Evolutionary conservation across 331 rosid species (phyloP).

Genomic region (Malus hybrid): DNA sequence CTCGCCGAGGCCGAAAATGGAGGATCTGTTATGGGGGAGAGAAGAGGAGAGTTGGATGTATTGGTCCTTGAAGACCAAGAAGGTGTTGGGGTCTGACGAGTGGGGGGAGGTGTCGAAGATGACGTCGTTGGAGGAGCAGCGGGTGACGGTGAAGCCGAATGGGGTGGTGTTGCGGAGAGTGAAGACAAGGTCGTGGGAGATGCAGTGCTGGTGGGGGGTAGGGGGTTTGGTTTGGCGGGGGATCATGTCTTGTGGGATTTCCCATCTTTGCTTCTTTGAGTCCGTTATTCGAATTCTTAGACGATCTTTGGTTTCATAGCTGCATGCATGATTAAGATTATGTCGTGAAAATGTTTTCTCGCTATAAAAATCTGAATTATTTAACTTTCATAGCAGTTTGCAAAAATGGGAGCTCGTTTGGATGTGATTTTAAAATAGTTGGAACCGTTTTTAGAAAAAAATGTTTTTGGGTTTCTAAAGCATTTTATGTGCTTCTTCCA

Average conservation of each 20-base stretch:
- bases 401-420: background rate
- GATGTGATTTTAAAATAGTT: too few relatives aligned
- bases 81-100: constrained; percentile 26
- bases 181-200: constrained; percentile 40
- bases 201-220: constrained; percentile 1
- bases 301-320: constrained; percentile 48
- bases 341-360: background rate
- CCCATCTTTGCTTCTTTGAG: constrained; percentile 58
- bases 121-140: constrained; percentile 50
- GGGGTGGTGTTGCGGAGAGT: constrained; percentile 52
- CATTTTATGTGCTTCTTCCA: too few relatives aligned
- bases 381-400: background rate
- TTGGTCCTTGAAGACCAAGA: constrained; percentile 65
- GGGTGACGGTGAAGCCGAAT: constrained; percentile 54
- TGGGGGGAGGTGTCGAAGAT: constrained; percentile 49
- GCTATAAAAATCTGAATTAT: background rate
- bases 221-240: constrained; percentile 16
- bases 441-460: too few relatives aligned
- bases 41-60: constrained; percentile 68
- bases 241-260: constrained; percentile 47
- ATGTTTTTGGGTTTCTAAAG: too few relatives aligned
- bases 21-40: constrained; percentile 45
- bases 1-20: constrained; percentile 65
- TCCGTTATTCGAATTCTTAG: constrained; percentile 58
- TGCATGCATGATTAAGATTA: constrained; percentile 6